Evolutionary conservation across 192 early-diverging fungal genomes (phyloP).

Genomic region (Jimgerdemannia lactiflua): DNA sequence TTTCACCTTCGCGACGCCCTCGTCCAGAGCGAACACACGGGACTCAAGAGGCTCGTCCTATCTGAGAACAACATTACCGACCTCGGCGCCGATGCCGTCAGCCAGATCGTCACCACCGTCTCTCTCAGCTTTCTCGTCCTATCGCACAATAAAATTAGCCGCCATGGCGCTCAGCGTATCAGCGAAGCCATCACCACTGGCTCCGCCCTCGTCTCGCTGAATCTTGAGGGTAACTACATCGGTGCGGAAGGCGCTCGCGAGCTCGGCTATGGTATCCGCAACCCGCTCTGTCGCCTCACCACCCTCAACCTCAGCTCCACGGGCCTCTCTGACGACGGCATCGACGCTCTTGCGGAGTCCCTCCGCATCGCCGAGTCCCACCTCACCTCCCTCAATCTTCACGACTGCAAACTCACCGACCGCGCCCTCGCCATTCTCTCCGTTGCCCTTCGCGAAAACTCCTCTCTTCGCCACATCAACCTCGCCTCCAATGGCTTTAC

Average conservation of each 20-base stretch:
- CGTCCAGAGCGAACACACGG: background rate
- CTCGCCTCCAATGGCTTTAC: background rate
- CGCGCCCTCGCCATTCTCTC: conserved; percentile 4
- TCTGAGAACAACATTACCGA: background rate
- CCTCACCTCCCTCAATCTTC: background rate
- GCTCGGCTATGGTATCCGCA: background rate
- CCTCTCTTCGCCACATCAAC: conserved; percentile 6
- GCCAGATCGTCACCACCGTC: background rate
- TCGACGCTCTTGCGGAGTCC: conserved; percentile 2
- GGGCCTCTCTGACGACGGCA: background rate
- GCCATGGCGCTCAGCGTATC: background rate
- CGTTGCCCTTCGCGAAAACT: background rate
- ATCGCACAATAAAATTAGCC: background rate
- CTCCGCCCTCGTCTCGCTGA: background rate
- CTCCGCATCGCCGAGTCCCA: background rate
- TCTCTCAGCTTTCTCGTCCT: background rate
- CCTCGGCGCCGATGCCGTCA: background rate
- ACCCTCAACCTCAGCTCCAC: background rate
- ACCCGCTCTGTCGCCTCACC: background rate
- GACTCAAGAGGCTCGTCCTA: background rate
- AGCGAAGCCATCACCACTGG: background rate
- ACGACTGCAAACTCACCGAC: background rate
- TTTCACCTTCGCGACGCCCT: background rate
- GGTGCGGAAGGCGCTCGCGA: background rate
- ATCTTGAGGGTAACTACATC: background rate